Evolutionary conservation across 1,284 basidiomycete genomes (phyloP), one percentile per base, ranked within the genome.

Genomic region (Irpex sp.): DNA sequence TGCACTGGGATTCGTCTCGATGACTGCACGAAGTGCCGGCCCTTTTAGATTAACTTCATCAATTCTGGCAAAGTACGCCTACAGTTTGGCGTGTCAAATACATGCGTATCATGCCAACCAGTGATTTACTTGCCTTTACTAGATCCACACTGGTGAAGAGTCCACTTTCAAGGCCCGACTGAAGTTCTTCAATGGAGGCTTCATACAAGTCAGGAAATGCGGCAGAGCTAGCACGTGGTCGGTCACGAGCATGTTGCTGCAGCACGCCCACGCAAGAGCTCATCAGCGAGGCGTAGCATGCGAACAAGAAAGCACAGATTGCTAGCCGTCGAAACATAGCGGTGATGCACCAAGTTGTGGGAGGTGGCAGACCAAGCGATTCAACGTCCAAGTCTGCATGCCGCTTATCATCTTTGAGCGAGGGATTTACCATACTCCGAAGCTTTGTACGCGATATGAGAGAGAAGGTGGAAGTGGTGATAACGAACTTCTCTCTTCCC

Each of bases 1-100:
- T 1, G 86, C 86, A 19, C 77, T 81, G 0, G 87, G 87, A 64
- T 88, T 90, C 2, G 76, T 80, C 69, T 90, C 87, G 19, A 91
- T 77, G 1, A 92, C 80, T 0, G 88, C 88, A 5, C 85, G 81
- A 21, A 92, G 73, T 1, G 72, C 73, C 0, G 88, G 83, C 0
- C 88, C 88, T 61, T 85, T 70, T 11, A 83, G 68, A 68, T 92
- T 90, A 38, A 90, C 89, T 70, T 91, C 88, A 9, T 87, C 83
- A 51, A 91, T 90, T 1, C 89, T 79, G 1, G 85, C 82, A 60
- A 89, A 80, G 71, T 92, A 91, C 0, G 87, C 86, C 85, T 89
- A 62, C 4, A n/a, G 21, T 26, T 26, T 44, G 6, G n/a, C 13
- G 17, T 15, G n/a, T 44, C 40, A 44, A 4, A 26, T 26, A 26